phyloP scores from a whole-genome alignment of 495 filamentous ascomycete genomes.

The Trichoderma gamsii region DNA sequence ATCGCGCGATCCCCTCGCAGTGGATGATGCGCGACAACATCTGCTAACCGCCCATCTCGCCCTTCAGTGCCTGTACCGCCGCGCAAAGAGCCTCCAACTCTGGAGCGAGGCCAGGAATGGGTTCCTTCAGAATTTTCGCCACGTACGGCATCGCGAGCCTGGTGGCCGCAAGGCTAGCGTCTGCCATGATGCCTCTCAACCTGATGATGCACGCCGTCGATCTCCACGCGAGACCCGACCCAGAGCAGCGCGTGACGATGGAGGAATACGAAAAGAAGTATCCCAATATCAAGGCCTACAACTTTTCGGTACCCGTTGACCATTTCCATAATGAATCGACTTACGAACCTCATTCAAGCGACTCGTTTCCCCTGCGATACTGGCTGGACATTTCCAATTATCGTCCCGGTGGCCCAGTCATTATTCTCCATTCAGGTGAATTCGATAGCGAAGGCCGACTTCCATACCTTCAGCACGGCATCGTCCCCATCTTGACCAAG shows the following conservation, averaged over 20 bases:
- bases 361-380: conserved; percentile 58
- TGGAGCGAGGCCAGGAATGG: background rate
- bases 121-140: background rate
- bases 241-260: background rate
- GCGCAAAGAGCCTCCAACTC: background rate
- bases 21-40: background rate
- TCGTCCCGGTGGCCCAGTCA: conserved; percentile 62
- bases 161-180: background rate
- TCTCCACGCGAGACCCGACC: background rate
- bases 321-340: conserved; percentile 66
- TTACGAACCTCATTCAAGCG: conserved; percentile 62
- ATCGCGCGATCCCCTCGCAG: too few relatives aligned
- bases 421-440: conserved; percentile 64
- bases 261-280: background rate
- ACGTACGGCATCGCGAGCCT: background rate
- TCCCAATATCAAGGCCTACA: conserved; percentile 32
- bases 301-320: conserved; percentile 62
- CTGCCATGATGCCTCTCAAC: conserved; percentile 3
- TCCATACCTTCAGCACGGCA: conserved; percentile 63
- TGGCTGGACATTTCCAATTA: conserved; percentile 67
- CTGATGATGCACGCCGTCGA: conserved; percentile 3
- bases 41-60: background rate
- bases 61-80: background rate
- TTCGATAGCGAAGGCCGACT: conserved; percentile 50
- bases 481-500: conserved; percentile 54